Base-by-base conservation (phyloP, 2,329 filamentous ascomycete species). In the Claviceps lovelessii region DNA sequence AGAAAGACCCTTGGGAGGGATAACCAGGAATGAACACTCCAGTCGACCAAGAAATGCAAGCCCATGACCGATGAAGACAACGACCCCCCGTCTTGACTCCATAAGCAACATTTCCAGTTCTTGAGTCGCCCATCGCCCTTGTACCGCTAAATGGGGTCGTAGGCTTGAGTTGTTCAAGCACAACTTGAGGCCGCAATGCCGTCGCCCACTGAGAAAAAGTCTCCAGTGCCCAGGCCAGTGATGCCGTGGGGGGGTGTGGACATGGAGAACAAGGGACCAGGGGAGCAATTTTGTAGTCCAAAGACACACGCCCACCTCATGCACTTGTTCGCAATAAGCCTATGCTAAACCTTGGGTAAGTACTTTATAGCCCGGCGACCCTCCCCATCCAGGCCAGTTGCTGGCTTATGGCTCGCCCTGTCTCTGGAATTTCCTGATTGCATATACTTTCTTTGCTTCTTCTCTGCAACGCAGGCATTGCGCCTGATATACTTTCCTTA, bases 361-460 rank as follows among this genome's bases (percentile, higher is more conserved):
- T 60, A 63, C 61, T 63, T 67, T 67, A 68, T 66, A 59, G 54
- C 56, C 62, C 55, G 53, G 19, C 17, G 63, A 61, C 62, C 61
- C 57, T 49, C 58, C 52, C 53, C 56, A 58, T 57, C 59, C 31
- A 15, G 23, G 15, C 29, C 11, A 23, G 46, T 37, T 39, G 46
- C 31, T 52, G 45, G 33, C 28, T n/a, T 41, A 41, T n/a, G 39
- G 15, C 41, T 56, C 41, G n/a, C 39, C 41, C 41, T 9, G 29
- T n/a, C 9, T 45, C 47, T 23, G 28, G 29, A 39, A 13, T 44
- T n/a, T 23, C n/a, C n/a, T 44, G 33, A n/a, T 39, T 17, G 37
- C n/a, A 7, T 28, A 28, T 50, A 28, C 42, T 42, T 42, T 51
- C 9, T 37, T 29, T 6, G 28, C 28, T 44, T 51, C 37, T n/a